These are phyloP conservation scores for Uncinocarpus reesii DNA, from an alignment of 2,329 filamentous ascomycete species.

Conservation along the genomic window DNA sequence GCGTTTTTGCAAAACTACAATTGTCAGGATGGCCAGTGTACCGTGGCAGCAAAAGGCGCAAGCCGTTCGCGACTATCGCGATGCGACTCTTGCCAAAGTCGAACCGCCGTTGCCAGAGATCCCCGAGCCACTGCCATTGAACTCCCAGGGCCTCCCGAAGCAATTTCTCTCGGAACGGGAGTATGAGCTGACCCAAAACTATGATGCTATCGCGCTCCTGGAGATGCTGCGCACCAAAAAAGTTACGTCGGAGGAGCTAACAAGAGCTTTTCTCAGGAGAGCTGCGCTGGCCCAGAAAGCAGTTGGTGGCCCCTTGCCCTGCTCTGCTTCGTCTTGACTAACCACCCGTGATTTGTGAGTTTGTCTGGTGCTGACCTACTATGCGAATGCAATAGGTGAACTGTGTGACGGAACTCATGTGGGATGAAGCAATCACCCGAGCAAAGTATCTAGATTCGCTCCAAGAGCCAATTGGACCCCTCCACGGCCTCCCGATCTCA, in stretches of 20 bases:
- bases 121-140: slow-evolving; percentile 18
- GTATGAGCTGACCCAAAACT: slow-evolving; percentile 41
- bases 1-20: no score
- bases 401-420: slow-evolving; percentile 45
- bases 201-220: slow-evolving; percentile 36
- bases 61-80: slow-evolving; percentile 20
- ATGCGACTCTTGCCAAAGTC: slow-evolving; percentile 20
- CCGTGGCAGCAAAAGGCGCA: slow-evolving; percentile 19
- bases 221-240: slow-evolving; percentile 36
- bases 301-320: slow-evolving; percentile 31
- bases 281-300: slow-evolving; percentile 46
- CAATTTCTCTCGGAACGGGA: slow-evolving; percentile 40
- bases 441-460: slow-evolving; percentile 41
- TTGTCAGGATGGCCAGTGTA: slow-evolving; percentile 1
- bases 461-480: slow-evolving; percentile 42
- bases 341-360: no score
- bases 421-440: slow-evolving; percentile 39
- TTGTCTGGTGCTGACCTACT: no score
- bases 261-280: slow-evolving; percentile 45
- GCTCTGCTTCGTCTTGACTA: no score
- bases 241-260: slow-evolving; percentile 38
- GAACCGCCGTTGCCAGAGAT: slow-evolving; percentile 18
- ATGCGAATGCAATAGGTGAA: slow-evolving; percentile 51
- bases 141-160: slow-evolving; percentile 31
- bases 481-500: slow-evolving; percentile 52